A percentile compares a stretch with the other conserved stretches of the same genome.
Conservation (phyloP, 2,329 filamentous ascomycete species). For the Talaromyces sp. region DNA sequence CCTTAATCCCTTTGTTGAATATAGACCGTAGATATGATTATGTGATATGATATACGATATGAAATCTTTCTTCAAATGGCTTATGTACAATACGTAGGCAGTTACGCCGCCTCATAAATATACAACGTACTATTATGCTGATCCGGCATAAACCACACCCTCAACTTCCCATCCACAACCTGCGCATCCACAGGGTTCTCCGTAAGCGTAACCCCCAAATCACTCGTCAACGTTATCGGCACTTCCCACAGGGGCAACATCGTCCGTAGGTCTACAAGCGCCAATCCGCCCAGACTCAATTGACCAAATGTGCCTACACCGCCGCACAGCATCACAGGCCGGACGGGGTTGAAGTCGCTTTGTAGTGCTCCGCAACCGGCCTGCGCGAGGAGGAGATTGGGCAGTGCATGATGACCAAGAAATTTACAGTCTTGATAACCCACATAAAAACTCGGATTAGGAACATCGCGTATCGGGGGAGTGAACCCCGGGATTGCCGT, state of each 20-base stretch:
- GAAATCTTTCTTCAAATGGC: background rate
- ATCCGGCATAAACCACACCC: constrained; percentile 51
- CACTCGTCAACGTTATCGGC: constrained; percentile 46
- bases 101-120: constrained; percentile 44
- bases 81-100: background rate
- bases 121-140: constrained; percentile 50
- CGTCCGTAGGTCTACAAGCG: constrained; percentile 47
- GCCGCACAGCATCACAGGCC: constrained; percentile 50
- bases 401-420: constrained; percentile 43
- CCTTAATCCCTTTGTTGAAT: background rate
- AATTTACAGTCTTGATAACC: constrained; percentile 57
- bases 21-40: background rate
- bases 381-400: constrained; percentile 24
- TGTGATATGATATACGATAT: background rate
- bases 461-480: constrained; percentile 24
- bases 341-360: constrained; percentile 14
- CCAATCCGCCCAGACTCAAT: constrained; percentile 46
- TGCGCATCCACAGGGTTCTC: constrained; percentile 52
- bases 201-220: constrained; percentile 43
- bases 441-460: constrained; percentile 48
- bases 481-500: constrained; percentile 26
- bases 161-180: constrained; percentile 46
- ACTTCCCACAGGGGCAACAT: constrained; percentile 51
- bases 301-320: constrained; percentile 43
- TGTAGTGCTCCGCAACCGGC: background rate